Conservation (phyloP, 306 rosid species). For the Prunus fruticosa region DNA sequence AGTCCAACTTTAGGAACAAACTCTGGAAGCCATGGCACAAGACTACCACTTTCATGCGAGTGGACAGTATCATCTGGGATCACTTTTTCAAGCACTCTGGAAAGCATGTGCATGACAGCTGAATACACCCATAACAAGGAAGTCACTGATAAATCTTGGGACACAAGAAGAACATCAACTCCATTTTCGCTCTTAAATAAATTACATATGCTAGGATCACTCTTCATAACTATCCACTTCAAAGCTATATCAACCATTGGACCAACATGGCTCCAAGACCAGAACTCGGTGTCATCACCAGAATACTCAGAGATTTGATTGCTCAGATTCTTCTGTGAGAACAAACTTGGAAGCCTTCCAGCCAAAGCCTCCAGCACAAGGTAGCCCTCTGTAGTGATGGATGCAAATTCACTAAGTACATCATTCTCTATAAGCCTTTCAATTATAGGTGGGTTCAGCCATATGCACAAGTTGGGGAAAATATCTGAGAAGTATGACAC, state of each 20-base stretch:
- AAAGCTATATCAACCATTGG: slow-evolving; percentile 88
- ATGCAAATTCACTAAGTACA: slow-evolving; percentile 59
- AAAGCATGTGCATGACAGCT: slow-evolving; percentile 68
- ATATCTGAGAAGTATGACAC: slow-evolving; percentile 67
- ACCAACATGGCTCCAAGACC: slow-evolving; percentile 91
- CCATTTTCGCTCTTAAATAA: slow-evolving; percentile 45
- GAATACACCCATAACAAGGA: slow-evolving; percentile 79
- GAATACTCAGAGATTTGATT: slow-evolving; percentile 31
- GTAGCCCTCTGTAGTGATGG: slow-evolving; percentile 72
- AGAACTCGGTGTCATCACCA: slow-evolving; percentile 52
- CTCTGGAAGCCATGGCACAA: slow-evolving; percentile 88
- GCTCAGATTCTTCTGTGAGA: slow-evolving; percentile 46
- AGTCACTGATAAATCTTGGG: slow-evolving; percentile 34
- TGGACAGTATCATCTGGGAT: slow-evolving; percentile 46
- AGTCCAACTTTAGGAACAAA: slow-evolving; percentile 90
- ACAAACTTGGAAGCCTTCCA: slow-evolving; percentile 67
- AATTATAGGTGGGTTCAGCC: slow-evolving; percentile 77
- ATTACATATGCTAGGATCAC: slow-evolving; percentile 48
- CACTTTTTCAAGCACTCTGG: slow-evolving; percentile 63
- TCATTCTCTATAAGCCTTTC: slow-evolving; percentile 51
- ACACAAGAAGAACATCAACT: slow-evolving; percentile 19
- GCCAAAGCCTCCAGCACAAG: slow-evolving; percentile 86
- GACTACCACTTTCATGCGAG: slow-evolving; percentile 34
- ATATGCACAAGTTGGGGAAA: slow-evolving; percentile 73
- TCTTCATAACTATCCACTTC: slow-evolving; percentile 72